Evolutionary conservation across 1,284 basidiomycete species (phyloP).

Genomic region (Pisolithus thermaeus): DNA sequence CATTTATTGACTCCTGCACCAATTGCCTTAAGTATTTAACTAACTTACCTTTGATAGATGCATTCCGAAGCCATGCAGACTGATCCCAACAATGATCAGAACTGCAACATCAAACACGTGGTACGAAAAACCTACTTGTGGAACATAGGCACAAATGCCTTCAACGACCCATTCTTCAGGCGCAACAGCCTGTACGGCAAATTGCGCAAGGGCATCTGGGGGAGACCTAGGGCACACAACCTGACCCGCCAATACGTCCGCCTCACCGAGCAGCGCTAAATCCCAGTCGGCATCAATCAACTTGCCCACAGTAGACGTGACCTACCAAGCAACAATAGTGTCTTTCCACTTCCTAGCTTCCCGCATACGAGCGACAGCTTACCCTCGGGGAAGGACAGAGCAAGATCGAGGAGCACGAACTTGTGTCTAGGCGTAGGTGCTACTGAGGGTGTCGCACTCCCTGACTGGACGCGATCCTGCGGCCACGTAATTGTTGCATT

Average conservation of each 20-base stretch:
- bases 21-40: too few relatives aligned
- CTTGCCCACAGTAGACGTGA: constrained; percentile 1
- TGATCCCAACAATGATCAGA: constrained; percentile 35
- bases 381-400: constrained; percentile 71
- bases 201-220: constrained; percentile 69
- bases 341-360: constrained; percentile 79
- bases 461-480: constrained; percentile 51
- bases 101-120: constrained; percentile 34
- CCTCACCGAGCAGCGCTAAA: constrained; percentile 82
- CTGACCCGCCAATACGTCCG: constrained; percentile 78
- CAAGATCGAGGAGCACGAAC: constrained; percentile 80
- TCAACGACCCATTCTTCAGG: constrained; percentile 73
- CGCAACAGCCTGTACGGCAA: constrained; percentile 34
- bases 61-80: constrained; percentile 58
- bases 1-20: background rate
- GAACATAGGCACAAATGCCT: constrained; percentile 85
- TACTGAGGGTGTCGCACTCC: constrained; percentile 43
- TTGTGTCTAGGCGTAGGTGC: constrained; percentile 70
- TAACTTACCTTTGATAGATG: constrained; percentile 68
- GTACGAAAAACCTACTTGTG: constrained; percentile 53
- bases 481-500: constrained; percentile 91
- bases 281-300: constrained; percentile 11
- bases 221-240: constrained; percentile 81
- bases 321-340: constrained; percentile 66
- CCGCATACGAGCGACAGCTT: constrained; percentile 81